Base-by-base conservation (phyloP, 2,329 filamentous ascomycete genomes). In the Dactylonectria estremocensis region DNA sequence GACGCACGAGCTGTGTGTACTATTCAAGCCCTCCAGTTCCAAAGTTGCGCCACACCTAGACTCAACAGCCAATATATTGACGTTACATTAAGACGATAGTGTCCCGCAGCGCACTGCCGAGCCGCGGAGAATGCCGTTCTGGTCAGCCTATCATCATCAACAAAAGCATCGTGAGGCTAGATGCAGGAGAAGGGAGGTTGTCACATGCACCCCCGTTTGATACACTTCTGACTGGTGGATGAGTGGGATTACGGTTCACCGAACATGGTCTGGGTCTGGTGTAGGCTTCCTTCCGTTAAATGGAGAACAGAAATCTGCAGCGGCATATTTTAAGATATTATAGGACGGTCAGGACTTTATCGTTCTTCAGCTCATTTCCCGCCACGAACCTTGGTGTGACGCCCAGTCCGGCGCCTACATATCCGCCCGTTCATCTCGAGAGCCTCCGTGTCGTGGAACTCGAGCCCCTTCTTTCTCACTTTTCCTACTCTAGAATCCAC, bases 21-120 rank as follows among this genome's bases (percentile, higher is more conserved):
- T 59, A n/a, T 59, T 22, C 49, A 56, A 53, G 57, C 67, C 58
- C 55, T 43, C 9, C 4, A 24, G 48, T 53, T 64, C 35, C 60
- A 53, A 49, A 50, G 43, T n/a, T 24, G 14, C 69, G 71, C 71
- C 71, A 71, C 50, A 65, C 49, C 64, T 68, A 68, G 40, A 16
- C 53, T 37, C 4, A 68, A 55, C 22, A 43, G 45, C 67, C 64
- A 69, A 64, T 71, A 55, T n/a, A 33, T 24, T 50, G 40, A 20
- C 37, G 31, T 53, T 35, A 13, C n/a, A 37, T 20, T 5, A 20
- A 35, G 31, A 22, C 10, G n/a, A 53, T 18, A 20, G 50, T 20
- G 50, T 53, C 68, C 55, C 20, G 35, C 46, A 22, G 49, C 46
- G 11, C 59, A 46, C 67, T 70, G 63, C 67, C 61, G 58, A 55